Evolutionary conservation across 2,329 filamentous ascomycete species (phyloP), one percentile per base, ranked within the genome.

Genomic region (Venturia effusa): DNA sequence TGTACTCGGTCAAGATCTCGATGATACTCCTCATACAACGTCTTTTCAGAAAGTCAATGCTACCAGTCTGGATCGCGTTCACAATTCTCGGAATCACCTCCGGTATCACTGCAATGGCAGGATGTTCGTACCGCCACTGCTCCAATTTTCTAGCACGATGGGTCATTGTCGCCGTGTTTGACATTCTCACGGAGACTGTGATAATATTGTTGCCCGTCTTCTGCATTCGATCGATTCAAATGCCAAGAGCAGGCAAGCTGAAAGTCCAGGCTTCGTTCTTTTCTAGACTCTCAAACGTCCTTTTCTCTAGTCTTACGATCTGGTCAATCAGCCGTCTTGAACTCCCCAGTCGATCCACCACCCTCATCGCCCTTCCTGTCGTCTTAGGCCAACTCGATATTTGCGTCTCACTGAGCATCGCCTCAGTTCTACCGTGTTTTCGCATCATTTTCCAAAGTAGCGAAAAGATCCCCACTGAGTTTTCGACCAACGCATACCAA

Each of bases 231-330:
- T 24, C 32, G 8, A 57, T 64, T 10, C 63, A 60, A 19, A 64
- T 64, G 63, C n/a, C 22, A 17, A 39, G 19, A 17, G 15, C 6
- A 54, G 15, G 19, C 11, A 64, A 64, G 24, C n/a, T 45, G 10
- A 64, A 64, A 55, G 63, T 64, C 22, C 34, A 64, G 32, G 27
- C 48, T 10, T 62, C 63, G 3, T 64, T 64, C 40, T 61, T 43
- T 17, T 37, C 40, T 22, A 59, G 63, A 39, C 27, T 60, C 17
- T 30, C 48, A 24, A 43, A 64, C 27, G 48, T 64, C 17, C 15
- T 57, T 6, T 61, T 62, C 43, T 39, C 59, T 15, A 15, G 32
- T 55, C 41, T 64, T 8, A 39, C 51, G 6, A 37, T 64, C 10
- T 64, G 63, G 63, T 19, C 57, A 10, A 17, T 57, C 27, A 61